Evolutionary conservation across 305 asterid species (phyloP).

Genomic region (Fraxinus greggii): DNA sequence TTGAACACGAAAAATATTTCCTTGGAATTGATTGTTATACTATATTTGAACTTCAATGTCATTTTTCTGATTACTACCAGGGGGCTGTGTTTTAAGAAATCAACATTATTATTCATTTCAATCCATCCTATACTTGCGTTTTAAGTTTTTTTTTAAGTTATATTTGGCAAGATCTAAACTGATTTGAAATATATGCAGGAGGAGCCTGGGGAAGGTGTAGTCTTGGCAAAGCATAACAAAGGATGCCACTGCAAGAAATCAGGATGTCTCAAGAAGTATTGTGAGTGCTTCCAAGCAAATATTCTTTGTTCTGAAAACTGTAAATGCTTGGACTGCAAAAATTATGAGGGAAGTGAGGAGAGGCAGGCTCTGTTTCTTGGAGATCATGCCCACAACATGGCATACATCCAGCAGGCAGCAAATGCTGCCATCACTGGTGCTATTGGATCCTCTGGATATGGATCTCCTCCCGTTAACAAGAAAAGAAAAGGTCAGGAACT

Average conservation of each 20-base stretch:
- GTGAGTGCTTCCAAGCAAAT: constrained; percentile 38
- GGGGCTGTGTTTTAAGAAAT: not conserved
- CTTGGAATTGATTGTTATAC: not conserved
- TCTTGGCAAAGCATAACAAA: constrained; percentile 26
- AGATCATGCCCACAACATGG: constrained; percentile 25
- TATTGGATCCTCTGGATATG: constrained; percentile 33
- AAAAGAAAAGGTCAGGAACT: constrained; percentile 21
- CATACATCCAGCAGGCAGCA: constrained; percentile 35
- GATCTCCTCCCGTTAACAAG: constrained; percentile 30
- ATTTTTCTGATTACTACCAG: not conserved
- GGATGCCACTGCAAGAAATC: constrained; percentile 40
- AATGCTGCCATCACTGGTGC: constrained; percentile 38
- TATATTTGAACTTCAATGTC: not conserved
- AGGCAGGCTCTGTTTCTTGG: constrained; percentile 34
- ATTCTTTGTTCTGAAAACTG: constrained; percentile 32
- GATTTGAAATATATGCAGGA: constrained; percentile 15
- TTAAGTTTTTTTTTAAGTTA: not conserved
- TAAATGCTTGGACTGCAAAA: constrained; percentile 29
- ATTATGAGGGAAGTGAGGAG: constrained; percentile 35
- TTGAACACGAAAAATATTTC: not conserved
- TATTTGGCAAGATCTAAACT: not conserved
- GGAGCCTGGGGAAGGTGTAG: not conserved
- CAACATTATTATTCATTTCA: not conserved
- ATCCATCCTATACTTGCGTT: not conserved
- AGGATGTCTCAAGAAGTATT: constrained; percentile 37